Evolutionary conservation across 768 basidiomycete species (phyloP).

Genomic region (Suillus weaverae): DNA sequence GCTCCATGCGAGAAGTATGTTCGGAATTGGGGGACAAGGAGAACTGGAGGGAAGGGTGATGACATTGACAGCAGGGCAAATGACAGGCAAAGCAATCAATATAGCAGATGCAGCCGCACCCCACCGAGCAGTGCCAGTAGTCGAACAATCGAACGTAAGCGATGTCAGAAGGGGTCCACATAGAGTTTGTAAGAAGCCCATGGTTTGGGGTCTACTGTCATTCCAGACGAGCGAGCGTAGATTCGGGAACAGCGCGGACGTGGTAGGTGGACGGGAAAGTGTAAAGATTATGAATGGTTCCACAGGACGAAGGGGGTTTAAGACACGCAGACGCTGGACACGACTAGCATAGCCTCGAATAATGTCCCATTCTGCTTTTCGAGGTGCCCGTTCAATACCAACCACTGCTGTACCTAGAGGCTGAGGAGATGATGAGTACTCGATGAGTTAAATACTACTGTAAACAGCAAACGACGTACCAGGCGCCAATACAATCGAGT

Average conservation of each 20-base stretch:
- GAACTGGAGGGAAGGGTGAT: background rate
- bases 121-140: background rate
- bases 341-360: background rate
- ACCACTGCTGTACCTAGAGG: background rate
- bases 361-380: background rate
- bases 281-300: background rate
- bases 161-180: background rate
- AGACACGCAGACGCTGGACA: background rate
- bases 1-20: background rate
- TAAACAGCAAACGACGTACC: background rate
- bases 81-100: background rate
- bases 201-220: background rate
- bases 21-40: background rate
- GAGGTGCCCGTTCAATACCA: background rate
- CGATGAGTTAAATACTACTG: background rate
- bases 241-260: background rate
- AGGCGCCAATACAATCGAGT: background rate
- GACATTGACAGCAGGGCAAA: background rate
- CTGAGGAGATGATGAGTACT: background rate
- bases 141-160: background rate
- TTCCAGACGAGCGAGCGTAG: background rate
- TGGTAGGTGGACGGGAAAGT: background rate
- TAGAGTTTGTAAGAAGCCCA: background rate
- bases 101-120: background rate
- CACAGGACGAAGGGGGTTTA: background rate